These are phyloP conservation scores for Aspergillus chevalieri DNA, from an alignment of 2,329 filamentous ascomycete species.

Conservation along the genomic window DNA sequence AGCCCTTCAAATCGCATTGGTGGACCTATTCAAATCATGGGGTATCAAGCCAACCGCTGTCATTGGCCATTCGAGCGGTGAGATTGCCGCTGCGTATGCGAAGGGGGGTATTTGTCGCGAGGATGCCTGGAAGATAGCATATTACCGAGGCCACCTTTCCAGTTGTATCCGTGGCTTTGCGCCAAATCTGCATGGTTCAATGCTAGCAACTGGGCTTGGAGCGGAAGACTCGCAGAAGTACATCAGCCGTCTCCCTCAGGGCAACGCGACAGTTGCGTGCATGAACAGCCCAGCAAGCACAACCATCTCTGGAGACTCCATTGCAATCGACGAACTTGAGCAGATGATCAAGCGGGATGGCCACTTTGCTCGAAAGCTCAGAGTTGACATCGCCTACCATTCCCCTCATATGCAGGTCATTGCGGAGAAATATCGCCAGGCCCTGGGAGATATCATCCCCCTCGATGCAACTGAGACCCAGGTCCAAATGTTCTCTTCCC, in stretches of 20 bases:
- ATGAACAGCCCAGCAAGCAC: conserved; percentile 18
- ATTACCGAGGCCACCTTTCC: conserved; percentile 7
- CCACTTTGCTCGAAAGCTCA: conserved; percentile 12
- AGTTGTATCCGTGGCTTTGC: no score
- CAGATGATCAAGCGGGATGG: conserved; percentile 11
- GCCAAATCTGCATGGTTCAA: neutral
- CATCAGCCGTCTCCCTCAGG: neutral
- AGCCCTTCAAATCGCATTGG: conserved; percentile 45
- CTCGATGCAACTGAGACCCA: neutral
- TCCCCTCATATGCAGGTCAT: conserved; percentile 14
- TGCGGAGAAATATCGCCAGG: neutral
- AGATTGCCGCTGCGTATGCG: conserved; percentile 46
- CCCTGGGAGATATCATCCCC: neutral
- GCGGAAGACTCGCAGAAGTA: neutral
- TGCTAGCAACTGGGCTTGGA: conserved; percentile 10
- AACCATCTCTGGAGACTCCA: conserved; percentile 17
- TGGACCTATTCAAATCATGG: conserved; percentile 40
- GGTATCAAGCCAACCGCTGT: conserved; percentile 36
- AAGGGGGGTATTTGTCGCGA: conserved; percentile 20
- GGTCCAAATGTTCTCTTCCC: neutral
- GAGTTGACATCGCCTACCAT: conserved; percentile 17
- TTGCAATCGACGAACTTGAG: conserved; percentile 15
- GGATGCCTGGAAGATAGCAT: conserved; percentile 6
- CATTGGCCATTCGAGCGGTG: conserved; percentile 45
- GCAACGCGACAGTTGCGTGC: conserved; percentile 9